phyloP scores from a whole-genome alignment of 2,329 filamentous ascomycete species.

The Beauveria scarabaeidicola region DNA sequence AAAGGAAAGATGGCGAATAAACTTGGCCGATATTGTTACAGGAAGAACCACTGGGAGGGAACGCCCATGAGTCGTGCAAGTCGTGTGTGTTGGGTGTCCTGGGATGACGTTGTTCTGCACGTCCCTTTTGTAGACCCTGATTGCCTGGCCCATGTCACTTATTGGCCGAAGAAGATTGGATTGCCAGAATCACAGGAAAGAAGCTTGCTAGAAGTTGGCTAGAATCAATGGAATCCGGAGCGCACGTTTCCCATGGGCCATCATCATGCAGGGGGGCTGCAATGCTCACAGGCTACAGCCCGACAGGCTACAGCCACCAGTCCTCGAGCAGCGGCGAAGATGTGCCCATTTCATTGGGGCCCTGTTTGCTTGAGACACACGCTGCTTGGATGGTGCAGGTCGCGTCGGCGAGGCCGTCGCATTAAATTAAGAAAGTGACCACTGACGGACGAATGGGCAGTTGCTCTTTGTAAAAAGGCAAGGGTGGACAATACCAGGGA shows the following conservation, averaged over 20 bases:
- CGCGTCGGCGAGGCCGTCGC: constrained; percentile 8
- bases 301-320: not conserved
- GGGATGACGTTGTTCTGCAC: not conserved
- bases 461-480: no score
- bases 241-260: not conserved
- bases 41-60: no score
- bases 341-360: not conserved
- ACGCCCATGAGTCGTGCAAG: no score
- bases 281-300: not conserved
- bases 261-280: not conserved
- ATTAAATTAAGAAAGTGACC: not conserved
- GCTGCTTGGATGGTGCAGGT: not conserved
- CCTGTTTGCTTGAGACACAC: constrained; percentile 4
- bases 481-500: no score
- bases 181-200: not conserved
- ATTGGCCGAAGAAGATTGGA: not conserved
- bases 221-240: not conserved
- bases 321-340: not conserved
- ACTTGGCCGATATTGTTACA: no score
- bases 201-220: not conserved
- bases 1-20: no score
- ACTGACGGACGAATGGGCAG: not conserved
- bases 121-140: not conserved
- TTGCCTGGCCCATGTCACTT: not conserved
- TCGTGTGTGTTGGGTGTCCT: no score